Conservation (phyloP, 495 filamentous ascomycete species). For the Tetracladium setigerum region DNA sequence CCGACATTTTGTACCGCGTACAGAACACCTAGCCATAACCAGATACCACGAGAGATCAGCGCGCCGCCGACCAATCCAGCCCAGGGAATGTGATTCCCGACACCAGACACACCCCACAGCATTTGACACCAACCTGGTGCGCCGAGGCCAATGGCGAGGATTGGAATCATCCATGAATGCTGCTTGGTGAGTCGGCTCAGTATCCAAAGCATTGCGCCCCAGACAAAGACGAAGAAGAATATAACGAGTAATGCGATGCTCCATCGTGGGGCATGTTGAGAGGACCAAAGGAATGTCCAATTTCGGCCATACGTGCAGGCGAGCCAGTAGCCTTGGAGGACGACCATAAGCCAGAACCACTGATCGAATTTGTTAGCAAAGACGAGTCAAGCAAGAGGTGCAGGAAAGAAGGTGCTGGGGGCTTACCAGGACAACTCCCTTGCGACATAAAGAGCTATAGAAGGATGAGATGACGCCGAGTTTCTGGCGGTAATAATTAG, state of each 20-base stretch:
- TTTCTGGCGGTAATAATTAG: conserved; percentile 57
- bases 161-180: conserved; percentile 57
- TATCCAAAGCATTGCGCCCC: conserved; percentile 38
- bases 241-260: conserved; percentile 43
- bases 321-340: conserved; percentile 62
- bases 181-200: conserved; percentile 44
- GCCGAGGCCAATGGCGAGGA: conserved; percentile 59
- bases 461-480: conserved; percentile 59
- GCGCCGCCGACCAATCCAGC: conserved; percentile 41
- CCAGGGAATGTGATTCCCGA: conserved; percentile 56
- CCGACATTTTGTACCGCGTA: conserved; percentile 54
- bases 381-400: too few relatives aligned
- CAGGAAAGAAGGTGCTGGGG: conserved; percentile 18
- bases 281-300: conserved; percentile 48
- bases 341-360: conserved; percentile 52
- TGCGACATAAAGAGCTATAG: conserved; percentile 46
- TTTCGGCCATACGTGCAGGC: conserved; percentile 52
- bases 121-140: conserved; percentile 60
- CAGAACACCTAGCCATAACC: conserved; percentile 59
- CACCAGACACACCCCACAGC: conserved; percentile 50
- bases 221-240: conserved; percentile 51
- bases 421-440: conserved; percentile 45
- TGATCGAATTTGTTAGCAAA: too few relatives aligned
- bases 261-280: conserved; percentile 43
- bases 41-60: conserved; percentile 44